Evolutionary conservation across 2,329 filamentous ascomycete species (phyloP).

Genomic region (Colletotrichum magnum): DNA sequence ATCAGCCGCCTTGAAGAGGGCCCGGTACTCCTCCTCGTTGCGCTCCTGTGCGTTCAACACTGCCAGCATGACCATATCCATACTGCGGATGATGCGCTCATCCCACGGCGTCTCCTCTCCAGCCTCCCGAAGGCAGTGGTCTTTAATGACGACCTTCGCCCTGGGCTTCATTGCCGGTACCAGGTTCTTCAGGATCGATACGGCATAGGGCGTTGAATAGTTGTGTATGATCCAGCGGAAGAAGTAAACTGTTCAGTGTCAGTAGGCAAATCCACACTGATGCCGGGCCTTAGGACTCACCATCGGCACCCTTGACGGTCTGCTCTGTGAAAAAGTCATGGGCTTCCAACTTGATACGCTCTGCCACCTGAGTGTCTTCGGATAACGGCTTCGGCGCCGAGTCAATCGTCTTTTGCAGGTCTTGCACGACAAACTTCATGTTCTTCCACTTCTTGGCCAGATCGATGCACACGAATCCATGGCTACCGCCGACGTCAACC

Average conservation of each 20-base stretch:
- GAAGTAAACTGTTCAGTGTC: slow-evolving; percentile 57
- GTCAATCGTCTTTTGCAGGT: slow-evolving; percentile 43
- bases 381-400: slow-evolving; percentile 39
- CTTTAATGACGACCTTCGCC: slow-evolving; percentile 44
- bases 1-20: slow-evolving; percentile 60
- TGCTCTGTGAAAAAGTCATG: slow-evolving; percentile 45
- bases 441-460: slow-evolving; percentile 63
- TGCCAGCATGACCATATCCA: slow-evolving; percentile 68
- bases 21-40: slow-evolving; percentile 59
- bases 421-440: slow-evolving; percentile 52
- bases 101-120: slow-evolving; percentile 59
- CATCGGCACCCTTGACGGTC: slow-evolving; percentile 47
- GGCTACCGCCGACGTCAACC: slow-evolving; percentile 72
- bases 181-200: slow-evolving; percentile 50
- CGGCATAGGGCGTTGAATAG: slow-evolving; percentile 56
- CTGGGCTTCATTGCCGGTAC: slow-evolving; percentile 56
- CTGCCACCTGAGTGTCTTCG: slow-evolving; percentile 31
- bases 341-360: slow-evolving; percentile 35
- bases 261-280: not conserved
- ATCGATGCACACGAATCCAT: slow-evolving; percentile 70
- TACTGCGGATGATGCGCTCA: slow-evolving; percentile 61
- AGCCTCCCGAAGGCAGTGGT: slow-evolving; percentile 55
- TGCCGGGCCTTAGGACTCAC: slow-evolving; percentile 7
- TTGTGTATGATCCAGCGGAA: slow-evolving; percentile 62
- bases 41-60: slow-evolving; percentile 67